Evolutionary conservation across 768 basidiomycete genomes (phyloP), one percentile per base, ranked within the genome.

Genomic region (Lanmaoa rubissima): DNA sequence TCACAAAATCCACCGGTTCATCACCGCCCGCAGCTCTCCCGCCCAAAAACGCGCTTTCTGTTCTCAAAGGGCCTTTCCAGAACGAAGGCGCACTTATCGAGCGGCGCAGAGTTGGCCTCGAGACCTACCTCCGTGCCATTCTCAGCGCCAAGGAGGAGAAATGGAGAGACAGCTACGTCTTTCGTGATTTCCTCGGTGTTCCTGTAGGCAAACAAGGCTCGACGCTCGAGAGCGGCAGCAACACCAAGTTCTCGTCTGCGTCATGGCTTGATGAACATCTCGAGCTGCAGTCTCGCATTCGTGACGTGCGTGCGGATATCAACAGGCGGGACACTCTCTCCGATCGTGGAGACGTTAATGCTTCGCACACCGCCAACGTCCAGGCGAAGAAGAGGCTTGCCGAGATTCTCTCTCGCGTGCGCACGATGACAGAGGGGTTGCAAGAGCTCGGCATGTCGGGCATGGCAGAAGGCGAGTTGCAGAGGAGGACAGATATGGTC

Each of bases 211-310:
- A 78, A 63, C 81, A 83, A 54, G 77, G 69, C 35, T 58, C 53
- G 38, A 58, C 60, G 55, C 61, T 59, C 56, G 69, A 50, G 64
- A 68, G n/a, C 61, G 50, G 61, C 45, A 48, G 61, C 35, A 74
- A 73, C 1, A 65, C 70, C 32, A 81, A 82, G 56, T 92, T 92
- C 73, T 89, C 91, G 0, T 78, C 83, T 1, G 76, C 91, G 10
- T 83, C 85, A 42, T 98, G 96, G 95, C 81, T 97, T 16, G 90
- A 94, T 59, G 96, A 97, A 72, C 91, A 94, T 65, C 74, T 82
- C 51, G 86, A 88, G 51, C 73, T 96, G 10, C 90, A 92, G 68
- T 75, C 84, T 14, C 81, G 85, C 34, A 78, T 93, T 44, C 86
- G 95, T 39, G 85, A 87, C 63, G 81, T 95, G 58, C 88, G 94